Base-by-base conservation (phyloP, 2,329 filamentous ascomycete species). In the Phyllosticta capitalensis region DNA sequence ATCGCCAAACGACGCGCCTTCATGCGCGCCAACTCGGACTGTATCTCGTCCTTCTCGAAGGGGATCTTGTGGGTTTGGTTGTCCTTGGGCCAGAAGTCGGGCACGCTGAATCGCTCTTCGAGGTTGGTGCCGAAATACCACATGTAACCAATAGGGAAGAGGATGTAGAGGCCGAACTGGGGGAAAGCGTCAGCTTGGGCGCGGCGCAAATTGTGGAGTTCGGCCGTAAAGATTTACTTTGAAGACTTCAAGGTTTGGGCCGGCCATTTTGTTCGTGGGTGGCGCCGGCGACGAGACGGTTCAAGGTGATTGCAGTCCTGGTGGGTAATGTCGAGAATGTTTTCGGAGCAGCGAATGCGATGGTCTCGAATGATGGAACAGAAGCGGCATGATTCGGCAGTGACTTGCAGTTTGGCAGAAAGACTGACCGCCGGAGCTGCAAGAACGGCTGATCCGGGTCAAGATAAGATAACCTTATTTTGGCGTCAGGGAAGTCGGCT, bases 81-180 rank as follows among this genome's bases (percentile, higher is more conserved):
- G 4, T 85, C 80, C 68, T 86, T 90, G 26, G 94, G 94, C 94
- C 94, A 99, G 80, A 99, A 99, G 61, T 88, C 89, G 21, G 88
- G 86, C 1, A 97, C 90, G 54, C 83, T 78, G 79, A 99, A 99
- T 53, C 64, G 67, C 64, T 90, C 83, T 76, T 99, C 94, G 71
- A 99, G 89, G 75, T 99, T 99, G 60, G 92, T 96, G 72, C 94
- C 94, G 75, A 97, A 99, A 80, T 99, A 99, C 81, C 95, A 97
- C 94, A 99, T 99, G 80, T 94, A 92, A 67, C 90, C 91, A 69
- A 99, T 97, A 19, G 94, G 94, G 77, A 99, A 99, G 82, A 96
- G 87, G 78, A 99, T 87, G 79, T 99, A 99, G 83, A 95, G 89
- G 78, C 92, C 92, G 75, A 99, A 99, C 92, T 56, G 22, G 24